A percentile compares a stretch with the other conserved stretches of the same genome.
phyloP scores from a whole-genome alignment of 2,329 filamentous ascomycete species.

The Monilinia fructigena region DNA sequence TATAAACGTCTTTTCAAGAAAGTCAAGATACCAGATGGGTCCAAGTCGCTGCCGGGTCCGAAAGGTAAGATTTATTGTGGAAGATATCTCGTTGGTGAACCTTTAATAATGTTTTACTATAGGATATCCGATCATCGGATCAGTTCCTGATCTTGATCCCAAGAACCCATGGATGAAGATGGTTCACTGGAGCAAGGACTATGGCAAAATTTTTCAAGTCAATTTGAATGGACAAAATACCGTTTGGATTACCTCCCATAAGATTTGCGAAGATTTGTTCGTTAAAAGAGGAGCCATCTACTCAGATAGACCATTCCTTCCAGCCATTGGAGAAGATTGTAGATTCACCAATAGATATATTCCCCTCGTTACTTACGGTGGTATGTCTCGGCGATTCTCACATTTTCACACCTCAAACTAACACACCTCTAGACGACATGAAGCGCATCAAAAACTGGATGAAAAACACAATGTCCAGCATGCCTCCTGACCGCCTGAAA shows the following conservation, averaged over 20 bases:
- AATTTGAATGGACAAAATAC: slow-evolving; percentile 45
- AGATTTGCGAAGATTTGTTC: slow-evolving; percentile 46
- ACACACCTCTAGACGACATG: slow-evolving; percentile 22
- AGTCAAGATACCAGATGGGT: slow-evolving; percentile 23
- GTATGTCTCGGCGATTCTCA: slow-evolving; percentile 11
- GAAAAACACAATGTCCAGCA: slow-evolving; percentile 25
- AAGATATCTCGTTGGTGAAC: background rate
- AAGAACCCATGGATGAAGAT: slow-evolving; percentile 46
- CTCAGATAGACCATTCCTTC: slow-evolving; percentile 24
- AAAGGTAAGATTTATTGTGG: slow-evolving; percentile 20
- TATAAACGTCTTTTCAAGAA: slow-evolving; percentile 19
- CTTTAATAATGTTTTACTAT: background rate
- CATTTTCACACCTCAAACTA: background rate
- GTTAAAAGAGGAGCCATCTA: slow-evolving; percentile 45
- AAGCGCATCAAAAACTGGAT: slow-evolving; percentile 26
- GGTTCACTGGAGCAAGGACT: slow-evolving; percentile 41
- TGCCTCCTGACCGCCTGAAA: slow-evolving; percentile 34
- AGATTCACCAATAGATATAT: slow-evolving; percentile 22
- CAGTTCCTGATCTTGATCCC: slow-evolving; percentile 25
- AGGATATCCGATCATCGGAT: slow-evolving; percentile 28
- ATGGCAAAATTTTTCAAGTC: slow-evolving; percentile 46
- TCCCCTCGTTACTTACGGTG: slow-evolving; percentile 24
- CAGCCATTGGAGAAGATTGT: slow-evolving; percentile 24
- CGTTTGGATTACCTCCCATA: slow-evolving; percentile 43
- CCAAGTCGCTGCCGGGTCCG: slow-evolving; percentile 25